Percentiles rank a stretch among this genome's conserved stretches.
Conservation (phyloP, 73 alveolate species). For the Paramecium tetraurelia region DNA sequence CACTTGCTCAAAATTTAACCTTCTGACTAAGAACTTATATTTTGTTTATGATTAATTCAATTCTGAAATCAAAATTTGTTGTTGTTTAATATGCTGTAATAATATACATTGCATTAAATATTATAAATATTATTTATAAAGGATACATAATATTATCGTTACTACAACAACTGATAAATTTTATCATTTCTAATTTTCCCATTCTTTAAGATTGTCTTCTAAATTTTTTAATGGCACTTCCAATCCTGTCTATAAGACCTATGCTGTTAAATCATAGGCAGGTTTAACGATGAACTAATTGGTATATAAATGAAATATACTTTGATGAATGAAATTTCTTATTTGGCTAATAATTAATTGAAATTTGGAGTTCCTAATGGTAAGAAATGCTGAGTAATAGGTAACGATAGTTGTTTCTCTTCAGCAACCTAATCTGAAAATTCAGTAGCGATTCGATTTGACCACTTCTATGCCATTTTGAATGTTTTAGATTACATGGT, state of each 20-base stretch:
- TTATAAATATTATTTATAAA: neutral
- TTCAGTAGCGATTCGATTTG: neutral
- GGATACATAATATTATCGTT: neutral
- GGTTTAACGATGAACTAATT: constrained; percentile 16
- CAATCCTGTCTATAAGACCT: neutral
- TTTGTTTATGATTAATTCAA: too few relatives aligned
- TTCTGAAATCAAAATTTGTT: too few relatives aligned
- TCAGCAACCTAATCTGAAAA: constrained; percentile 6
- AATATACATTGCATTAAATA: neutral
- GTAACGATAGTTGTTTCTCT: neutral
- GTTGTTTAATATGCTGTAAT: too few relatives aligned
- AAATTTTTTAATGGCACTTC: constrained; percentile 20
- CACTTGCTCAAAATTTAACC: too few relatives aligned
- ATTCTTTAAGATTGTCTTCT: constrained; percentile 27
- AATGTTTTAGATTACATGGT: neutral
- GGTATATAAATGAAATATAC: neutral
- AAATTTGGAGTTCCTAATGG: neutral
- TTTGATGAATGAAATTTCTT: constrained; percentile 5
- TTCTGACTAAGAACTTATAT: too few relatives aligned
- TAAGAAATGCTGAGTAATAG: constrained; percentile 34
- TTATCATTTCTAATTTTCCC: constrained; percentile 28
- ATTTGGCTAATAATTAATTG: constrained; percentile 16
- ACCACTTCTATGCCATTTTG: constrained; percentile 20
- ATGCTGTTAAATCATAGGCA: neutral
- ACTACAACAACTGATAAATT: neutral